Conservation (phyloP, 805 yeast species). For the Pichia phayaonensis region DNA sequence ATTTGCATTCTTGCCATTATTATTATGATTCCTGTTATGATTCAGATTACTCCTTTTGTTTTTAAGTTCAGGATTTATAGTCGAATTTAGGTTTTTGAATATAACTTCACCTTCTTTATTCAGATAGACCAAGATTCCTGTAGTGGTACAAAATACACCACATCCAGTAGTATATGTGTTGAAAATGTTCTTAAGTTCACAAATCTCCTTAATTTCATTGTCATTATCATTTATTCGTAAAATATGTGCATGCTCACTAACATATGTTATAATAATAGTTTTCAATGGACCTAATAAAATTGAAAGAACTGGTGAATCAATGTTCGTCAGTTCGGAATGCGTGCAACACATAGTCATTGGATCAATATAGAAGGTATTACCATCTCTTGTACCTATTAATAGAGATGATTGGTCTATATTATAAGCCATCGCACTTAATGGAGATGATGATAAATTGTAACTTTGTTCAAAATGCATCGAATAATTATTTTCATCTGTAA, state of each 20-base stretch:
- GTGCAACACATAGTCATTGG: slow-evolving; percentile 7
- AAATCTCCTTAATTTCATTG: no score
- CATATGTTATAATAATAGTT: not conserved
- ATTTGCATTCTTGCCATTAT: not conserved
- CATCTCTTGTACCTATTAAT: slow-evolving; percentile 13
- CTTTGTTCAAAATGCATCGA: not conserved
- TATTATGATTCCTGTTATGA: not conserved
- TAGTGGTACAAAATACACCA: not conserved
- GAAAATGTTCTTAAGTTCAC: not conserved
- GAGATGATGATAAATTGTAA: slow-evolving; percentile 10
- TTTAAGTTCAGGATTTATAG: not conserved
- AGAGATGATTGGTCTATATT: not conserved
- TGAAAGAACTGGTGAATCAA: slow-evolving; percentile 7
- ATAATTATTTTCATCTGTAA: not conserved
- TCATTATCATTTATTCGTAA: not conserved
- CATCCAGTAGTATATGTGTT: not conserved
- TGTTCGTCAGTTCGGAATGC: slow-evolving; percentile 2
- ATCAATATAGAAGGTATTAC: slow-evolving; percentile 9
- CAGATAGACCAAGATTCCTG: not conserved
- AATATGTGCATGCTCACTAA: slow-evolving; percentile 1
- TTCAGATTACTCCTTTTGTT: not conserved
- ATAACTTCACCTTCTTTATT: not conserved
- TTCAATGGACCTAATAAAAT: slow-evolving; percentile 4
- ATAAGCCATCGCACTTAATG: slow-evolving; percentile 6
- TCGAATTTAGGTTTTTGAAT: not conserved